These are phyloP conservation scores for Rhododendron ferrugineum DNA, from an alignment of 148 eudicot species.

Conservation along the genomic window DNA sequence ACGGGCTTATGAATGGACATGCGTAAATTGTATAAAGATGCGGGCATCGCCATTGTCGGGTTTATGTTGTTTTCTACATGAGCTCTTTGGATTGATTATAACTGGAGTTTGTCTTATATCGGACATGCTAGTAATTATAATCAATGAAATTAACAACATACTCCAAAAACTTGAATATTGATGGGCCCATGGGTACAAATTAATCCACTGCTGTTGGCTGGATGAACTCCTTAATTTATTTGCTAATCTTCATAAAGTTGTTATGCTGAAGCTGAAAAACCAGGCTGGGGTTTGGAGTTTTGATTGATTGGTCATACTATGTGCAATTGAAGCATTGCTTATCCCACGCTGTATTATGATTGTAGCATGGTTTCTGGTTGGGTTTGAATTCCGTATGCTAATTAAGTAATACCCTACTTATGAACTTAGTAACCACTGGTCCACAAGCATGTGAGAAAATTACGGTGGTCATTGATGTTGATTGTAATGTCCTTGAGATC, in stretches of 20 bases:
- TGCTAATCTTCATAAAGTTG: not conserved
- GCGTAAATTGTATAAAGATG: not conserved
- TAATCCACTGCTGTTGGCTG: not conserved
- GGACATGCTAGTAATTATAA: not conserved
- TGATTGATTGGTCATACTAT: not conserved
- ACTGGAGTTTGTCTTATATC: not conserved
- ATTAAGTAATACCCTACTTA: not conserved
- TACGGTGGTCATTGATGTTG: not conserved
- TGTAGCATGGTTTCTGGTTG: not conserved
- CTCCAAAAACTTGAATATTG: not conserved
- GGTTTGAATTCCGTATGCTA: not conserved
- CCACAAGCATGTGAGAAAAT: not conserved
- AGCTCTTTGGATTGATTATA: not conserved
- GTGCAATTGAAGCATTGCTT: not conserved
- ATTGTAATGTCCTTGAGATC: not conserved
- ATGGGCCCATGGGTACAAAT: not conserved
- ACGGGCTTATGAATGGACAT: not conserved
- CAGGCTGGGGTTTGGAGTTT: not conserved
- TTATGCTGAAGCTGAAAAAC: not conserved
- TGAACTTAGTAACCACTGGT: not conserved
- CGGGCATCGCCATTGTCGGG: not conserved
- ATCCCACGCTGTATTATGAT: no score
- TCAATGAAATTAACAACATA: not conserved
- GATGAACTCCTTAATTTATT: not conserved
- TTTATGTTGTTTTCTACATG: not conserved